These are phyloP conservation scores for Neurospora cerealis DNA, from an alignment of 495 filamentous ascomycete genomes.

Conservation along the genomic window DNA sequence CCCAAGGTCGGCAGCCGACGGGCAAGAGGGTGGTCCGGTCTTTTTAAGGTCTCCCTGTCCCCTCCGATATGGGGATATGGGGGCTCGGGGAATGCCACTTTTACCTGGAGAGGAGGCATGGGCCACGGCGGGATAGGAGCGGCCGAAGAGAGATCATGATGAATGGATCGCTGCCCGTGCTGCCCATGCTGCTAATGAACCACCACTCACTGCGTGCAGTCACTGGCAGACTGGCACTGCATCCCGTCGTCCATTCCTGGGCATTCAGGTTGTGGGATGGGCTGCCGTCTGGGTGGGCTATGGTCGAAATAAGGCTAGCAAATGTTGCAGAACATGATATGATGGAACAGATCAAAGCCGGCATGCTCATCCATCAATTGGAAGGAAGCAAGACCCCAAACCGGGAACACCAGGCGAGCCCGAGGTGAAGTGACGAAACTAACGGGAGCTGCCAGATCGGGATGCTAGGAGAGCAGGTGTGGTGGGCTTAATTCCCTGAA, in stretches of 20 bases:
- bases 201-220: not conserved
- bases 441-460: conserved; percentile 15
- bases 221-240: not conserved
- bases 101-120: not conserved
- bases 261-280: not conserved
- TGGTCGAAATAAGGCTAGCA: not conserved
- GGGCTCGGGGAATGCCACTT: not conserved
- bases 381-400: not conserved
- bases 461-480: not conserved
- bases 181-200: not conserved
- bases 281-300: not conserved
- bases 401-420: conserved; percentile 4
- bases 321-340: not conserved
- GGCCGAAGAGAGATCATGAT: not conserved
- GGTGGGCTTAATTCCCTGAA: not conserved
- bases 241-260: not conserved
- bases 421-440: conserved; percentile 18
- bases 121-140: not conserved
- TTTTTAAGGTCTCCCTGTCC: not conserved
- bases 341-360: not conserved
- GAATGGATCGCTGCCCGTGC: not conserved
- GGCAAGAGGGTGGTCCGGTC: conserved; percentile 17
- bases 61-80: not conserved
- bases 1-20: conserved; percentile 14
- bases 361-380: not conserved